These are phyloP conservation scores for Talaromyces rugulosus DNA, from an alignment of 2,329 filamentous ascomycete species.

Conservation along the genomic window DNA sequence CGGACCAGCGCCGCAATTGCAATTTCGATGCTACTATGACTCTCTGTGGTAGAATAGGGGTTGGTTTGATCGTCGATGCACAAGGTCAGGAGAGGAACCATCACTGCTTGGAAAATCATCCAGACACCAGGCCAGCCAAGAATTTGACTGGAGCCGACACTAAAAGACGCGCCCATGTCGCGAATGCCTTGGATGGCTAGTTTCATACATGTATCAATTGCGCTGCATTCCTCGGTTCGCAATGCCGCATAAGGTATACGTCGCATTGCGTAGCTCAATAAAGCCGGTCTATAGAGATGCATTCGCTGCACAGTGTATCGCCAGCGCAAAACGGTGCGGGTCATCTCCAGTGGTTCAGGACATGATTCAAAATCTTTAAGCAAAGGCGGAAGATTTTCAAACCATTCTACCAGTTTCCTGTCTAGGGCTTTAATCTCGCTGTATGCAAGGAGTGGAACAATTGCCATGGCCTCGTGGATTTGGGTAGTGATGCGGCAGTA, in stretches of 20 bases:
- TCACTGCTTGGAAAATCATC: constrained; percentile 75
- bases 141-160: constrained; percentile 70
- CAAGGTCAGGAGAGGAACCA: constrained; percentile 71
- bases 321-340: constrained; percentile 75
- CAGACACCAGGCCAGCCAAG: constrained; percentile 77
- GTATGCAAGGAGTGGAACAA: constrained; percentile 62
- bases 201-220: constrained; percentile 64
- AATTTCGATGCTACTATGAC: constrained; percentile 48
- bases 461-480: constrained; percentile 68
- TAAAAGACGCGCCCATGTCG: constrained; percentile 57
- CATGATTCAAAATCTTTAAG: constrained; percentile 63
- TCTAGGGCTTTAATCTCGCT: constrained; percentile 66
- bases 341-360: constrained; percentile 65
- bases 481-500: constrained; percentile 76
- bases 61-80: constrained; percentile 46
- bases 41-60: constrained; percentile 59
- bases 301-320: constrained; percentile 74
- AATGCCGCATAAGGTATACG: constrained; percentile 48
- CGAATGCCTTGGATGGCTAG: constrained; percentile 68
- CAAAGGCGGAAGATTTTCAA: constrained; percentile 64
- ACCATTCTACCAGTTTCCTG: constrained; percentile 66
- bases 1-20: constrained; percentile 36
- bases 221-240: constrained; percentile 60
- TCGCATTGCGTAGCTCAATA: constrained; percentile 61
- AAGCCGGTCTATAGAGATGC: constrained; percentile 67